Base-by-base conservation (phyloP, 495 filamentous ascomycete genomes). In the Neurospora hispaniola region DNA sequence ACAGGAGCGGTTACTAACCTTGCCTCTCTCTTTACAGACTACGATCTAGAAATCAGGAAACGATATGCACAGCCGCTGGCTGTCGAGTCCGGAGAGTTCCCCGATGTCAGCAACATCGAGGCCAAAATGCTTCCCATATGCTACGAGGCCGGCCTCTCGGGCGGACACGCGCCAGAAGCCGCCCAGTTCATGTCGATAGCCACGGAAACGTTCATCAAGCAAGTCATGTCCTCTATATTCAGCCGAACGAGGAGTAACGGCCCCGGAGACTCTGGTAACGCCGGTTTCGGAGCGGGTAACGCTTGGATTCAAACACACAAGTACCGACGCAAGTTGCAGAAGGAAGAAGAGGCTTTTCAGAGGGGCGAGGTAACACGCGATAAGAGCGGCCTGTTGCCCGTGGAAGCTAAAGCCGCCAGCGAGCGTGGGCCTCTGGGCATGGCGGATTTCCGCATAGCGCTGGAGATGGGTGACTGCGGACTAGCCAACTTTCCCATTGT, bases 11-110 rank as follows among this genome's bases (percentile, higher is more conserved):
- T 23, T 23, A 70, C 71, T 72, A 16, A 66, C 40, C 9, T 41
- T 69, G n/a, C 27, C 27, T 44, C 27, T 42, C 70, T 74, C 72
- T 42, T 38, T 2, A 68, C 72, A 94, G 92, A 97, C 78, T 93
- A 90, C 88, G 93, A 97, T 74, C 84, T 96, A 48, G 96, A 98
- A 82, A 97, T 97, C 75, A 89, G 94, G 73, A 96, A 96, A 85
- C 92, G 93, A 73, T 99, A 92, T 82, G 89, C 91, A 46, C 92
- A 94, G 76, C 91, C 95, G 14, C 86, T 99, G 39, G 92, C 92
- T 39, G 88, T 90, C 43, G 96, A 98, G 81, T 94, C 94, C 1
- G 92, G 93, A 72, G 96, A 98, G 82, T 98, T 99, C 78, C 96
- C 96, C 16, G 93, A 96, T 75, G 82, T 88, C 11, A 86, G 89